Evolutionary conservation across 2,329 filamentous ascomycete species (phyloP).

Genomic region (Didymella glomerata): DNA sequence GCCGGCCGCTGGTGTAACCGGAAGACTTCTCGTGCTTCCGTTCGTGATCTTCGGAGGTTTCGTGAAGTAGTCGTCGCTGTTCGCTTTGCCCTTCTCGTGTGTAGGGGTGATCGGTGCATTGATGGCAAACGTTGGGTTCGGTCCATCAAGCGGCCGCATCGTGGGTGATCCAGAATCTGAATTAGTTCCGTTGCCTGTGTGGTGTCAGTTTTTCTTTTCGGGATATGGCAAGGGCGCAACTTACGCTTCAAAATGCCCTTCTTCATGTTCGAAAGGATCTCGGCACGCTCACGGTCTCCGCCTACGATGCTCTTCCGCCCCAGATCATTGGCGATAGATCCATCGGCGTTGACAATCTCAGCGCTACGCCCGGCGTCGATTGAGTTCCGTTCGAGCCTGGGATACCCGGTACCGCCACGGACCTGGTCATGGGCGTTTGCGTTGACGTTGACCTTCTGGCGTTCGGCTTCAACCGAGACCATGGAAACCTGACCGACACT

Average conservation of each 20-base stretch:
- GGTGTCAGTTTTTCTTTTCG: constrained; percentile 17
- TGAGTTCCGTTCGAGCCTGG: constrained; percentile 83
- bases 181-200: constrained; percentile 58
- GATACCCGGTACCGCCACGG: constrained; percentile 80
- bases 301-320: constrained; percentile 89
- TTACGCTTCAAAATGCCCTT: constrained; percentile 95
- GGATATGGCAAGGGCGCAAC: constrained; percentile 33
- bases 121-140: constrained; percentile 76
- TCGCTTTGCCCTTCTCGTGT: constrained; percentile 60
- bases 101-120: constrained; percentile 91
- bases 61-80: constrained; percentile 88
- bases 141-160: constrained; percentile 67
- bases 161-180: constrained; percentile 75
- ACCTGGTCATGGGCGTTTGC: constrained; percentile 71
- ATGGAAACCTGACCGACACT: constrained; percentile 90
- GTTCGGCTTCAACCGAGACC: constrained; percentile 93
- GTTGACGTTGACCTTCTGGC: constrained; percentile 82
- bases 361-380: constrained; percentile 70
- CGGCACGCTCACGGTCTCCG: constrained; percentile 86
- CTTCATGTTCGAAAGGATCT: constrained; percentile 88
- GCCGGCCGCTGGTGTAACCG: constrained; percentile 76
- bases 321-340: constrained; percentile 54
- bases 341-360: constrained; percentile 49
- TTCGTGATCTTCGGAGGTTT: constrained; percentile 73
- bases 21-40: constrained; percentile 80